Base-by-base conservation (phyloP, 2,329 filamentous ascomycete species). In the Hymenoscyphus albidus region DNA sequence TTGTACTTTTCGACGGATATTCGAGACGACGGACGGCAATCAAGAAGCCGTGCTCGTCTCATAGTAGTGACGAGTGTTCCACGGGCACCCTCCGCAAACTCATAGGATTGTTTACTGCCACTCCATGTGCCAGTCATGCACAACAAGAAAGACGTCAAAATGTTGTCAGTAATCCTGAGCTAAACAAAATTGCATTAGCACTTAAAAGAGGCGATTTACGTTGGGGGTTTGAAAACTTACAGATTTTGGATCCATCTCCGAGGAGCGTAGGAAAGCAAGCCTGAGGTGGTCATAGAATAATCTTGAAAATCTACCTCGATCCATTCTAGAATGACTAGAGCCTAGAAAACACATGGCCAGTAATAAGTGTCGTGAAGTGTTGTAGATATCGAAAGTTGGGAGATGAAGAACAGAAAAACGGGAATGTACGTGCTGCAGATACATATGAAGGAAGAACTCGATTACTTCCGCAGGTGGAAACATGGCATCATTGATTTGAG, bases 281-380 rank as follows among this genome's bases (percentile, higher is more conserved):
- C 70, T 69, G 2, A 68, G 65, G 64, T 72, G 69, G 58, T 74
- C 70, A 64, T 73, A 68, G 57, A 73, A 73, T 1, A 71, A 32
- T 13, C 71, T 65, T 13, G 68, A 69, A 59, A 74, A 74, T 1
- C 71, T 62, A 13, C 71, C 71, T 35, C 69, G 66, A 63, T 74
- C 72, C 7, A 60, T 61, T 12, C 62, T 65, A 1, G 72, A 73
- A 65, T 74, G 70, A 59, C 70, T 70, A 13, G 71, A 72, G 3
- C 72, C 72, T 7, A 74, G 65, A 55, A 74, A 72, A 71, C 73
- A 73, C 71, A 74, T 74, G 2, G 69, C 67, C 1, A 71, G 59
- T 5, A 74, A 59, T 18, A 74, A 62, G 2, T 73, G 60, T 40
- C 71, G 71, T 51, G 69, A 65, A 32, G 65, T 64, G 18, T 61